These are phyloP conservation scores for Phoenix roebelenii DNA, from an alignment of 176 grass and related monocot genomes.

Conservation along the genomic window DNA sequence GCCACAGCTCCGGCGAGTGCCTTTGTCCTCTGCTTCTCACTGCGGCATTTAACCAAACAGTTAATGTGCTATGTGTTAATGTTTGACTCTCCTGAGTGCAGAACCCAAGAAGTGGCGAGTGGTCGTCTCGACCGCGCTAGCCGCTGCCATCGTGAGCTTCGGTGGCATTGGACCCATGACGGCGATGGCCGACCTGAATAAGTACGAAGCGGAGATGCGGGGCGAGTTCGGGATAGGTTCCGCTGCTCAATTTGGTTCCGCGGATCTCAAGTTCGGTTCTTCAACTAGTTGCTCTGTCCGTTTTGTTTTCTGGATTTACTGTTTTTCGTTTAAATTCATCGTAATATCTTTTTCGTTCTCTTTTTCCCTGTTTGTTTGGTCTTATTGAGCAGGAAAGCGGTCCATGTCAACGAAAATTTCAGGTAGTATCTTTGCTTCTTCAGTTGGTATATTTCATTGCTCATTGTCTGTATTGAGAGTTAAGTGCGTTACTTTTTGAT, in stretches of 20 bases:
- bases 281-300: not conserved
- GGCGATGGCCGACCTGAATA: conserved; percentile 70
- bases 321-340: conserved; percentile 1
- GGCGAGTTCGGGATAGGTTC: conserved; percentile 92
- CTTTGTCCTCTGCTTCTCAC: not conserved
- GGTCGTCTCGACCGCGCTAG: conserved; percentile 55
- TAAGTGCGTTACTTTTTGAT: too few relatives aligned
- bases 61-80: not conserved
- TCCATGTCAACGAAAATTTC: conserved; percentile 89
- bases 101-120: conserved; percentile 44
- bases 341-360: conserved; percentile 8
- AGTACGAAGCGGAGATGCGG: conserved; percentile 72
- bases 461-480: too few relatives aligned
- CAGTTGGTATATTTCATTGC: too few relatives aligned
- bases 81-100: conserved; percentile 1
- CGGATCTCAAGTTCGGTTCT: conserved; percentile 70
- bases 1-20: conserved; percentile 28
- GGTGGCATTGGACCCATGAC: conserved; percentile 29
- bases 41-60: conserved; percentile 31
- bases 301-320: not conserved
- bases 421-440: conserved; percentile 32
- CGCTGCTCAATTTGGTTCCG: conserved; percentile 82
- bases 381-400: conserved; percentile 42
- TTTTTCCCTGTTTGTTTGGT: conserved; percentile 11
- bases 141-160: conserved; percentile 39